These are phyloP conservation scores for Tolypocladium nubicola DNA, from an alignment of 2,329 filamentous ascomycete genomes.

Conservation along the genomic window DNA sequence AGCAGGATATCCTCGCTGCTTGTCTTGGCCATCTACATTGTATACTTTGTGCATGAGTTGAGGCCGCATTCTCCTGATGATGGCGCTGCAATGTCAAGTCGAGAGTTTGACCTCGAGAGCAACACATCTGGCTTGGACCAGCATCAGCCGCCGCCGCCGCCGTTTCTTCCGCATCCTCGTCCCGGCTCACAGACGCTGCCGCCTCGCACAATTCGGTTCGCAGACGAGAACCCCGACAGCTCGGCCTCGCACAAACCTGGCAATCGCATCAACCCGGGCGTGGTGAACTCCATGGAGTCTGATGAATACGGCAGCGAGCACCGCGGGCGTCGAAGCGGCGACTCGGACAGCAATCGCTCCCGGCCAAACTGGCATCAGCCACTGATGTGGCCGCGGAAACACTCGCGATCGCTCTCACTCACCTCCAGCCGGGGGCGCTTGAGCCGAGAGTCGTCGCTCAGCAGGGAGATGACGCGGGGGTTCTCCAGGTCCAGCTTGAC, in stretches of 20 bases:
- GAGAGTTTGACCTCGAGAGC: conserved; percentile 1
- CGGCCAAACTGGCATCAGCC: conserved; percentile 10
- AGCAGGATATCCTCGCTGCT: conserved; percentile 71
- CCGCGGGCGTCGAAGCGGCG: conserved; percentile 1
- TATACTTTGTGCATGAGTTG: conserved; percentile 69
- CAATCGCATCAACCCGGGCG: conserved; percentile 5
- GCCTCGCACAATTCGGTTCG: conserved; percentile 19
- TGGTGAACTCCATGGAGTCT: neutral
- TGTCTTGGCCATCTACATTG: conserved; percentile 58
- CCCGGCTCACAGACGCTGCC: neutral
- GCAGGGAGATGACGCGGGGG: conserved; percentile 2
- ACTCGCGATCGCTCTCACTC: conserved; percentile 15
- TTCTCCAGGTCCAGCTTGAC: conserved; percentile 10
- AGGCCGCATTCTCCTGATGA: conserved; percentile 36
- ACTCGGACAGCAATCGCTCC: neutral
- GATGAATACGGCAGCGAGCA: conserved; percentile 1
- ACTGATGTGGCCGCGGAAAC: conserved; percentile 8
- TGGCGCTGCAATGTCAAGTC: neutral
- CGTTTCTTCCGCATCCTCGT: neutral
- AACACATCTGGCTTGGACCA: neutral
- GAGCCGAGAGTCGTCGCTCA: conserved; percentile 12
- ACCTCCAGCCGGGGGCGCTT: conserved; percentile 9
- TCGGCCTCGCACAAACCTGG: neutral
- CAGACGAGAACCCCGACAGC: conserved; percentile 8
- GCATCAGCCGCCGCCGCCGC: neutral